Conservation (phyloP, 805 yeast species). For the Candida arabinofermentans region DNA sequence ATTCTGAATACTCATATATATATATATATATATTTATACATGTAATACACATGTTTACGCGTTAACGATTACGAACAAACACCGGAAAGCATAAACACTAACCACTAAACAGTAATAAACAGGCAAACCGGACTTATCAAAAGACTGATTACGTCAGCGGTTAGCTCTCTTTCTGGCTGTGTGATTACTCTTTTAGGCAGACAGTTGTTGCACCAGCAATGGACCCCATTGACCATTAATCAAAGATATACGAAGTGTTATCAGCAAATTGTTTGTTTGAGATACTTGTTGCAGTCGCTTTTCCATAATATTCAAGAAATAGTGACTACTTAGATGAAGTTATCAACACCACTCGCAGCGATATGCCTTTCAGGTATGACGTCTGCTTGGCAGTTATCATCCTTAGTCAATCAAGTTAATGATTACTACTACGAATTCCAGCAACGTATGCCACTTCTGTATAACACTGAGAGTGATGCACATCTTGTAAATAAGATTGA, state of each 20-base stretch:
- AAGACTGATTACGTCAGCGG: too few species aligned
- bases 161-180: not conserved
- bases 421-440: not conserved
- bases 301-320: too few species aligned
- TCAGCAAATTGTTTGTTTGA: not conserved
- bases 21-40: not conserved
- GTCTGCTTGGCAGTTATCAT: not conserved
- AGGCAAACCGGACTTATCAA: too few species aligned
- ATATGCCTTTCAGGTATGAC: not conserved
- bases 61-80: not conserved
- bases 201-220: not conserved
- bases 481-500: not conserved
- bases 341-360: not conserved
- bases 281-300: too few species aligned
- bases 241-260: too few species aligned
- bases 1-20: too few species aligned
- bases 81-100: not conserved
- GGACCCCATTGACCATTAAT: too few species aligned
- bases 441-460: not conserved
- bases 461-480: not conserved
- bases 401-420: not conserved
- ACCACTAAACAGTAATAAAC: too few species aligned
- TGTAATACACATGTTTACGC: not conserved
- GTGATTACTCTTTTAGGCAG: not conserved
- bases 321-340: not conserved